Evolutionary conservation across 768 basidiomycete species (phyloP).

Genomic region (Leccinum aurantiacum): DNA sequence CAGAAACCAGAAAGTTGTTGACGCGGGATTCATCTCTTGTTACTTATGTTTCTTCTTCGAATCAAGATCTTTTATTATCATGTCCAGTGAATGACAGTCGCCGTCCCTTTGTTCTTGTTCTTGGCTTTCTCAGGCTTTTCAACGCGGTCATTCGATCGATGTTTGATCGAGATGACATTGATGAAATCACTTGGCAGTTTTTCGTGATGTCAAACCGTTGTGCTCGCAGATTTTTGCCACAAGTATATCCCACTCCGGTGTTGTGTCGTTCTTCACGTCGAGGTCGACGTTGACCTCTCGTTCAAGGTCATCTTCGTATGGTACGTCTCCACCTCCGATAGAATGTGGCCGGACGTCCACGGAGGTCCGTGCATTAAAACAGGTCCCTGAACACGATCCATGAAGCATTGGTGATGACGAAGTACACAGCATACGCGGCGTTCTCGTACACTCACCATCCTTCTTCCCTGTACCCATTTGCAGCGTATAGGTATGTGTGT

Average conservation of each 20-base stretch:
- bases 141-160: neutral
- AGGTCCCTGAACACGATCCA: neutral
- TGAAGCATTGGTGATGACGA: neutral
- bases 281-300: neutral
- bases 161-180: neutral
- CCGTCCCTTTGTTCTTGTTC: neutral
- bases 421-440: neutral
- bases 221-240: no score
- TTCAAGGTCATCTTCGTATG: neutral
- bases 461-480: neutral
- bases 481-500: neutral
- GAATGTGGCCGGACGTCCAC: neutral
- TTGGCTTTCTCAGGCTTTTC: neutral
- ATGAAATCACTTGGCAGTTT: neutral
- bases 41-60: neutral
- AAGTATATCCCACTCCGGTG: neutral
- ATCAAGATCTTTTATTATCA: neutral
- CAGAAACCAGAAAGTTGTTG: neutral
- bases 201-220: neutral
- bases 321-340: neutral
- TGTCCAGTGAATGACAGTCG: neutral
- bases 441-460: neutral
- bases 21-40: neutral
- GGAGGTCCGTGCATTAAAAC: neutral
- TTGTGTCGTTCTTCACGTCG: neutral